Conservation (phyloP, 2,329 filamentous ascomycete species). For the Orbilia oligospora region DNA sequence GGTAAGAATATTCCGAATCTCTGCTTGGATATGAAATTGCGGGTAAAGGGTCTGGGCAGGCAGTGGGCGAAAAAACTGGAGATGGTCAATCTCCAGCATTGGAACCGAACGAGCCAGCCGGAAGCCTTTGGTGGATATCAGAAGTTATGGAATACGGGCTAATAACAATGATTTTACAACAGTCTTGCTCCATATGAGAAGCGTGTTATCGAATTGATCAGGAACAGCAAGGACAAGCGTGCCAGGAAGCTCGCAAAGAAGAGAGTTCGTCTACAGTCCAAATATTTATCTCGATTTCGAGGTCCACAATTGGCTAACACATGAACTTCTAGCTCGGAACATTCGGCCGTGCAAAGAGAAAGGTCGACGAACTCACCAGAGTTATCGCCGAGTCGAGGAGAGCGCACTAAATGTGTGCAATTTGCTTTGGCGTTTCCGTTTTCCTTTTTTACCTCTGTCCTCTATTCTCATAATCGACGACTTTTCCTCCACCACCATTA, state of each 20-base stretch:
- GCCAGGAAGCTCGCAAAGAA: constrained; percentile 99
- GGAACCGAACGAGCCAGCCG: neutral
- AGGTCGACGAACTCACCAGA: constrained; percentile 98
- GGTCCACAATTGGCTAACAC: constrained; percentile 63
- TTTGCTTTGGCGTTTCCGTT: constrained; percentile 54
- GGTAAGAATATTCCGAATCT: constrained; percentile 73
- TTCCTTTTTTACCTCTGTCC: constrained; percentile 26
- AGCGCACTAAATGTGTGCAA: constrained; percentile 73
- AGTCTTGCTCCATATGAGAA: constrained; percentile 96
- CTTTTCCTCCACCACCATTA: constrained; percentile 22
- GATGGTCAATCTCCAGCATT: neutral
- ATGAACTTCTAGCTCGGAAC: constrained; percentile 82
- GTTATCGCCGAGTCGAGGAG: constrained; percentile 97
- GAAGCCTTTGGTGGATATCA: neutral
- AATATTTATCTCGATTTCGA: constrained; percentile 18
- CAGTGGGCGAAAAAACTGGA: neutral
- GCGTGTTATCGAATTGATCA: constrained; percentile 97
- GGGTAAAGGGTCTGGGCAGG: neutral
- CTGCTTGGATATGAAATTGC: neutral
- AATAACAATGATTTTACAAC: constrained; percentile 33
- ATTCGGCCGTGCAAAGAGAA: constrained; percentile 98
- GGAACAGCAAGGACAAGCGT: constrained; percentile 99
- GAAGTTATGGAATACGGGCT: constrained; percentile 25
- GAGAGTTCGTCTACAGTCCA: constrained; percentile 76
- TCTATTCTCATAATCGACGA: constrained; percentile 53